A percentile compares a stretch with the other conserved stretches of the same genome.
Conservation (phyloP, 2,329 filamentous ascomycete genomes). For the Remersonia thermophila region DNA sequence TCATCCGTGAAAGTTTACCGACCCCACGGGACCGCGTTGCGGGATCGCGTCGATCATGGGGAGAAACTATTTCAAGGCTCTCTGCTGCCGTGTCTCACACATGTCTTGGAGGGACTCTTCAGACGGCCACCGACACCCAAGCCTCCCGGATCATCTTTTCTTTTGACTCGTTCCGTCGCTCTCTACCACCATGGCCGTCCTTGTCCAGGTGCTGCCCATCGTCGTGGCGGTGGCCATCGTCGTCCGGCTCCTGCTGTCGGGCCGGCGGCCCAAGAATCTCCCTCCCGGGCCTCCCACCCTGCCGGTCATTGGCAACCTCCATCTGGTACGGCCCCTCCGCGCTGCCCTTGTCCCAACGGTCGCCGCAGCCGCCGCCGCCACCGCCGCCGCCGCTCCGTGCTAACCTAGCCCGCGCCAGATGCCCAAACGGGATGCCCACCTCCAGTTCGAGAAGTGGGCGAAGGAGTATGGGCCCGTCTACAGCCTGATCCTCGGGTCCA, state of each 20-base stretch:
- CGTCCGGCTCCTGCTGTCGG: conserved; percentile 13
- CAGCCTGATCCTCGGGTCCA: conserved; percentile 18
- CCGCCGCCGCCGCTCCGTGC: too few relatives aligned
- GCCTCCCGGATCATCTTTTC: not conserved
- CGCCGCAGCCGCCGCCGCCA: too few relatives aligned
- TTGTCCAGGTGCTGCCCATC: conserved; percentile 11
- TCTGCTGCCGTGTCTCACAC: too few relatives aligned
- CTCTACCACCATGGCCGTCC: conserved; percentile 8
- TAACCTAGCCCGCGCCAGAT: conserved; percentile 9
- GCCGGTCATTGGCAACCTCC: conserved; percentile 20
- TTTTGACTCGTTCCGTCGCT: not conserved
- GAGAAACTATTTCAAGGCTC: too few relatives aligned
- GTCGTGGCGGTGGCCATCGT: conserved; percentile 12
- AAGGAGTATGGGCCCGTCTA: conserved; percentile 17
- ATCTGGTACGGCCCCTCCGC: conserved; percentile 10
- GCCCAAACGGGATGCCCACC: conserved; percentile 15
- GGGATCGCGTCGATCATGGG: too few relatives aligned
- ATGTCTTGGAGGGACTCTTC: too few relatives aligned
- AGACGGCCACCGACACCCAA: not conserved
- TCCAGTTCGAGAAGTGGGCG: conserved; percentile 19
- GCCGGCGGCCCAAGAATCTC: conserved; percentile 15
- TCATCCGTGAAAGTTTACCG: not conserved
- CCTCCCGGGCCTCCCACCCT: conserved; percentile 20
- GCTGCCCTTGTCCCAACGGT: too few relatives aligned
- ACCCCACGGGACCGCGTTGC: too few relatives aligned